A percentile compares a stretch with the other conserved stretches of the same genome.
Evolutionary conservation across 306 rosid genomes (phyloP).

Genomic region (Ochetophila trinervis): DNA sequence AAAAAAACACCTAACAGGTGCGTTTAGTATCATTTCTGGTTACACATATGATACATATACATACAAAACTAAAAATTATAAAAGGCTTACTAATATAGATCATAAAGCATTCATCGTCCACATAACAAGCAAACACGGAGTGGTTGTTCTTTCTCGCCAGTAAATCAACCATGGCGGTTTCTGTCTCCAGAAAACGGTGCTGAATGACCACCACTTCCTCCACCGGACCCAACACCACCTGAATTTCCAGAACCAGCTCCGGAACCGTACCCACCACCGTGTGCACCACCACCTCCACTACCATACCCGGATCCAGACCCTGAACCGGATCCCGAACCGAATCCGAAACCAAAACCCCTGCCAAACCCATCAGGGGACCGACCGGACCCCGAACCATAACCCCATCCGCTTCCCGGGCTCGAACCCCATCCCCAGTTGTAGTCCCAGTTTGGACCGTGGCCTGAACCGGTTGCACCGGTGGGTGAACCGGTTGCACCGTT

Average conservation of each 20-base stretch:
- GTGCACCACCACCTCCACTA: slow-evolving; percentile 52
- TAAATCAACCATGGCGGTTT: slow-evolving; percentile 35
- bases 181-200: slow-evolving; percentile 21
- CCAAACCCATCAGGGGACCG: slow-evolving; percentile 55
- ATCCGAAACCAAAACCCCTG: slow-evolving; percentile 58
- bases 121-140: too few relatives aligned
- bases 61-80: background rate
- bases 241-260: slow-evolving; percentile 52
- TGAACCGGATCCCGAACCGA: slow-evolving; percentile 55
- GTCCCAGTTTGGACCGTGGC: slow-evolving; percentile 69
- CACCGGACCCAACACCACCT: slow-evolving; percentile 21
- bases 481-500: slow-evolving; percentile 36
- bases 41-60: too few relatives aligned
- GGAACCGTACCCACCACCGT: slow-evolving; percentile 50
- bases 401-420: slow-evolving; percentile 62
- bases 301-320: slow-evolving; percentile 65
- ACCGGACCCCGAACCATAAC: slow-evolving; percentile 80
- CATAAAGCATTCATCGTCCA: too few relatives aligned
- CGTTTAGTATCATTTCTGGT: too few relatives aligned
- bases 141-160: background rate
- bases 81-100: background rate
- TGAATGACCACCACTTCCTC: slow-evolving; percentile 5
- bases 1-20: too few relatives aligned
- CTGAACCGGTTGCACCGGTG: slow-evolving; percentile 57
- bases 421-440: slow-evolving; percentile 92